Conservation (phyloP, 768 basidiomycete species). For the Kwoniella newhampshirensis region DNA sequence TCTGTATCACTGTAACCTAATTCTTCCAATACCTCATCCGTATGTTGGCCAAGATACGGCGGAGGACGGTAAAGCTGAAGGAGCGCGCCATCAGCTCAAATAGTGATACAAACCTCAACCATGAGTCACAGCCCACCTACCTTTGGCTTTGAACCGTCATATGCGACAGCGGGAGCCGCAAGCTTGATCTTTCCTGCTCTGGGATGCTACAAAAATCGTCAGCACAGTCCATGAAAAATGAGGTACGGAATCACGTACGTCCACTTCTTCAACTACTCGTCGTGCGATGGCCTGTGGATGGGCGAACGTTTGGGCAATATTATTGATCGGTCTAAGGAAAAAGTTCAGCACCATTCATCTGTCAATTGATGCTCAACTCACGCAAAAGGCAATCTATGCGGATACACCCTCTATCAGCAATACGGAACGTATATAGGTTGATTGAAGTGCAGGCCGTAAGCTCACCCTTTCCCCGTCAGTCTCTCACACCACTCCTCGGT, state of each 20-base stretch:
- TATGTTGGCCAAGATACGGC: constrained; percentile 85
- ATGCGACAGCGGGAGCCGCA: constrained; percentile 75
- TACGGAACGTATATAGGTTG: background rate
- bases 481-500: constrained; percentile 72
- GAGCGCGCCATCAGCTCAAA: background rate
- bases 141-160: constrained; percentile 66
- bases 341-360: constrained; percentile 4
- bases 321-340: constrained; percentile 71
- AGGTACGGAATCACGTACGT: constrained; percentile 57
- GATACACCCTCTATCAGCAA: background rate
- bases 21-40: constrained; percentile 62
- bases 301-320: constrained; percentile 80
- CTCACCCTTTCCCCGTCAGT: constrained; percentile 76
- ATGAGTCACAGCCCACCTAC: no score
- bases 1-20: constrained; percentile 56
- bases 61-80: constrained; percentile 75
- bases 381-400: constrained; percentile 23
- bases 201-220: constrained; percentile 59
- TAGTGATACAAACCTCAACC: no score
- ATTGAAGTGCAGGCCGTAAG: constrained; percentile 8
- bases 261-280: constrained; percentile 70
- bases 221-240: background rate
- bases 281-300: constrained; percentile 84
- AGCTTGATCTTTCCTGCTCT: constrained; percentile 74
- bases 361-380: constrained; percentile 64